A percentile compares a stretch with the other conserved stretches of the same genome.
These are phyloP conservation scores for Noccaea bulbosa DNA, from an alignment of 345 rosid species.

Conservation along the genomic window DNA sequence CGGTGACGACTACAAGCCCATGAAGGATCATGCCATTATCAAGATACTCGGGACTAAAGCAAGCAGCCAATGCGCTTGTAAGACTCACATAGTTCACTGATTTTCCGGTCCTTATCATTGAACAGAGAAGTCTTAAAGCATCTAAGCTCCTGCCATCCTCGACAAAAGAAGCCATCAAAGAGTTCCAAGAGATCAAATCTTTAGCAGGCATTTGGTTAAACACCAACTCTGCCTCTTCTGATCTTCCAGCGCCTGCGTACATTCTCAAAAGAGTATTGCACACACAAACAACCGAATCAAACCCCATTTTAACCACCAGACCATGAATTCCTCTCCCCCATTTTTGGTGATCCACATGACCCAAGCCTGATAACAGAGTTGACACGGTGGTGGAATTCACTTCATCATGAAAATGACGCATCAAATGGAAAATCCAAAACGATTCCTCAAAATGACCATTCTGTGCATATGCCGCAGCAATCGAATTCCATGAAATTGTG, in stretches of 20 bases:
- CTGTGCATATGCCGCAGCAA: slow-evolving; percentile 60
- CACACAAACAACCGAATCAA: slow-evolving; percentile 54
- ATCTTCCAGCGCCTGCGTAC: slow-evolving; percentile 70
- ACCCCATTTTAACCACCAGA: slow-evolving; percentile 61
- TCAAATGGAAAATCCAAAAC: slow-evolving; percentile 51
- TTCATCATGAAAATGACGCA: slow-evolving; percentile 56
- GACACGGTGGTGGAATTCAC: slow-evolving; percentile 75
- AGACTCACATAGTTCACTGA: slow-evolving; percentile 65
- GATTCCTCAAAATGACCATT: slow-evolving; percentile 58
- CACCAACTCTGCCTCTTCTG: slow-evolving; percentile 61
- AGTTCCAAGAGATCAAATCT: slow-evolving; percentile 85
- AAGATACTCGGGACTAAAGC: slow-evolving; percentile 55
- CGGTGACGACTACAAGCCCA: slow-evolving; percentile 59
- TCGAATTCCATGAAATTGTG: slow-evolving; percentile 83
- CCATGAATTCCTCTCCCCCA: slow-evolving; percentile 81
- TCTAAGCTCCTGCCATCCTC: slow-evolving; percentile 59
- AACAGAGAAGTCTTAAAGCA: slow-evolving; percentile 54
- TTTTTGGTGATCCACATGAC: slow-evolving; percentile 60
- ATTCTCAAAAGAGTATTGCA: slow-evolving; percentile 72
- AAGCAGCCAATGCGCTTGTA: slow-evolving; percentile 76
- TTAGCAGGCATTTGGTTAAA: slow-evolving; percentile 65
- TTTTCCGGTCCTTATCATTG: slow-evolving; percentile 51
- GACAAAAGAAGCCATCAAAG: slow-evolving; percentile 67
- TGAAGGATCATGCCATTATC: slow-evolving; percentile 65
- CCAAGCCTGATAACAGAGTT: slow-evolving; percentile 59